A percentile compares a stretch with the other conserved stretches of the same genome.
phyloP scores from a whole-genome alignment of 495 filamentous ascomycete genomes.

The Penicillium silybi region DNA sequence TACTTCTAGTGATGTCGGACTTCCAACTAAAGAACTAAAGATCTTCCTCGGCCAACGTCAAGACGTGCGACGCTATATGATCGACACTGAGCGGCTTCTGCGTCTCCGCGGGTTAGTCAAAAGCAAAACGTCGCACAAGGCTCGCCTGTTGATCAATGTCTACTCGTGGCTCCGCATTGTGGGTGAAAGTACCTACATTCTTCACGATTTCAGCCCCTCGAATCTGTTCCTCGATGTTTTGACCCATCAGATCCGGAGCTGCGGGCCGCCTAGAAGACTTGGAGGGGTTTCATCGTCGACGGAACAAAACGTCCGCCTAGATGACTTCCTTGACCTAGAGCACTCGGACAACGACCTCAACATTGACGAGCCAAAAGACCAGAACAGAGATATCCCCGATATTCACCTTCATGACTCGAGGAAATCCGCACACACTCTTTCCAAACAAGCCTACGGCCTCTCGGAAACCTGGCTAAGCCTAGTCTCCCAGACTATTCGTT shows the following conservation, averaged over 20 bases:
- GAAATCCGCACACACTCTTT: slow-evolving; percentile 14
- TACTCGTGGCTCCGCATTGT: slow-evolving; percentile 28
- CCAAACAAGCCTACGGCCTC: slow-evolving; percentile 24
- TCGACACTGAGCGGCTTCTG: slow-evolving; percentile 23
- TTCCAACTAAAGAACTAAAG: too few relatives aligned
- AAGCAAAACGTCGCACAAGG: slow-evolving; percentile 23
- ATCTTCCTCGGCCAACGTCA: slow-evolving; percentile 18
- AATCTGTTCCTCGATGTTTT: slow-evolving; percentile 14
- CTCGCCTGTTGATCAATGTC: slow-evolving; percentile 21
- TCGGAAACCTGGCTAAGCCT: slow-evolving; percentile 30
- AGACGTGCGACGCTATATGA: slow-evolving; percentile 21
- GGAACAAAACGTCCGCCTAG: slow-evolving; percentile 10
- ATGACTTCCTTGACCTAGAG: slow-evolving; percentile 24
- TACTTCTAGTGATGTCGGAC: too few relatives aligned
- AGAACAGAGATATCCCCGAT: slow-evolving; percentile 15
- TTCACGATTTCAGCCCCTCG: slow-evolving; percentile 21
- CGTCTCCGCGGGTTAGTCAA: slow-evolving; percentile 20
- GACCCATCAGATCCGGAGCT: slow-evolving; percentile 6
- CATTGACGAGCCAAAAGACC: slow-evolving; percentile 25
- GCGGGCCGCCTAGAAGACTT: background rate
- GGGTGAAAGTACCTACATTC: slow-evolving; percentile 27
- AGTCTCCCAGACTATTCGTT: slow-evolving; percentile 24
- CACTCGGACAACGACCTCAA: slow-evolving; percentile 24
- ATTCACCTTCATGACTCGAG: slow-evolving; percentile 28
- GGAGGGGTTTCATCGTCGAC: too few relatives aligned